A percentile compares a stretch with the other conserved stretches of the same genome.
Evolutionary conservation across 257 asterid genomes (phyloP).

Genomic region (Lavandula angustifolia): DNA sequence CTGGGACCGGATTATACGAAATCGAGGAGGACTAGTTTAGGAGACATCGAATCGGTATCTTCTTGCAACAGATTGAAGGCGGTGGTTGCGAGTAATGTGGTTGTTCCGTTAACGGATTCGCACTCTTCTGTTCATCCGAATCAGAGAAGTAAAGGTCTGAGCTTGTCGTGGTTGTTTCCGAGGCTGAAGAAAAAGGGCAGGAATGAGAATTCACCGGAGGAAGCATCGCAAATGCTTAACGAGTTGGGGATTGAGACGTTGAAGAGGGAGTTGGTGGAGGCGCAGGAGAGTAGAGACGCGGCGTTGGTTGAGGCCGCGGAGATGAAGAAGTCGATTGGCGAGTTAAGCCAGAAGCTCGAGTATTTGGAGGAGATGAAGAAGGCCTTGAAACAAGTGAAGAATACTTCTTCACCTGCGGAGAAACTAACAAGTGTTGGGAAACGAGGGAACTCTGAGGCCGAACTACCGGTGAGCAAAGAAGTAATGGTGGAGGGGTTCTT

Average conservation of each 20-base stretch:
- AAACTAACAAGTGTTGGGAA: conserved; percentile 36
- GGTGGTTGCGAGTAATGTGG: too few species aligned
- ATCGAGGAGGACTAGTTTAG: conserved; percentile 65
- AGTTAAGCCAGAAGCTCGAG: conserved; percentile 64
- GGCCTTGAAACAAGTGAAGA: conserved; percentile 57
- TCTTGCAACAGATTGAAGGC: conserved; percentile 61
- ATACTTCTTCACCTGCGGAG: too few species aligned
- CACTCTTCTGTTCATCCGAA: conserved; percentile 67
- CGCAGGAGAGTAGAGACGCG: conserved; percentile 57
- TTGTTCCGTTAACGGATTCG: conserved; percentile 71
- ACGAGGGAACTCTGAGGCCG: conserved; percentile 37
- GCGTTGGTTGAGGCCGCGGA: conserved; percentile 64
- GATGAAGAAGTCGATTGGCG: conserved; percentile 66
- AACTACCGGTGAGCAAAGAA: too few species aligned
- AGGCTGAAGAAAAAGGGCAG: conserved; percentile 71
- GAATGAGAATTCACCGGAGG: conserved; percentile 43
- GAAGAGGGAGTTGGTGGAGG: conserved; percentile 59
- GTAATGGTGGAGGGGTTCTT: conserved; percentile 79
- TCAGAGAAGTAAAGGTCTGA: conserved; percentile 51
- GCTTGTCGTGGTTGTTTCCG: conserved; percentile 72
- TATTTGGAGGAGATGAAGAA: conserved; percentile 72
- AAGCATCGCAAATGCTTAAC: conserved; percentile 46
- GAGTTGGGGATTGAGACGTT: too few species aligned
- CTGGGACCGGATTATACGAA: conserved; percentile 40
- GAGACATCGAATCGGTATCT: conserved; percentile 58